Base-by-base conservation (phyloP, 2,329 filamentous ascomycete genomes). In the Beauveria medogensis region DNA sequence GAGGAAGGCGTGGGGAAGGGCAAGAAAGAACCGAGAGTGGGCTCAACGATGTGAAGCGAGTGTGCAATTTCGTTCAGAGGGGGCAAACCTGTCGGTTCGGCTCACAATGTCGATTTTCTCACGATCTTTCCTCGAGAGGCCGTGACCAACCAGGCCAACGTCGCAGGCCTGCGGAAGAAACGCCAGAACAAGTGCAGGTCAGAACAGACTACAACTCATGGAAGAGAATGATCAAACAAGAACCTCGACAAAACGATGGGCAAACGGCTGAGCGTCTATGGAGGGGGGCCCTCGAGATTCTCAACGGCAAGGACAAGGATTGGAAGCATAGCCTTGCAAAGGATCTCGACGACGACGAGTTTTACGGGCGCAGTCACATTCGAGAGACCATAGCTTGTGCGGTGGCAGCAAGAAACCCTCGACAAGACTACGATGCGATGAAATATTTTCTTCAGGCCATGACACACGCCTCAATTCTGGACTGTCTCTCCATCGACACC, bases 401-500 rank as follows among this genome's bases (percentile, higher is more conserved):
- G 40, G 14, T 34, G 37, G 16, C 18, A 24, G 5, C 40, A 14
- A n/a, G 24, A 18, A n/a, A 58, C 18, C 3, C 7, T 30, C 3
- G 14, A 52, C 8, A 20, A 20, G 16, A 22, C 46, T 52, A 18
- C 37, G 7, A 41, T 46, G 56, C 56, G 12, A 53, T 52, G 48
- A 46, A n/a, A 5, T 46, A 9, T 34, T 53, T 59, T 10, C 56
- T 59, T 1, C 56, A 53, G 40, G 47, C 56, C n/a, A 59, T 59
- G 56, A 59, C 56, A 30, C 56, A 59, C n/a, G 20, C 24, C 16
- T 44, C 56, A 24, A 22, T 59, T 37, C 48, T 59, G 37, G 56
- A 59, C 30, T 59, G 56, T 18, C 56, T 59, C 48, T 52, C 56
- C 37, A 43, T 59, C 22, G 56, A 59, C 37, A 59, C 47, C 47